These are phyloP conservation scores for Aquanectria penicillioides DNA, from an alignment of 2,329 filamentous ascomycete genomes.

Conservation along the genomic window DNA sequence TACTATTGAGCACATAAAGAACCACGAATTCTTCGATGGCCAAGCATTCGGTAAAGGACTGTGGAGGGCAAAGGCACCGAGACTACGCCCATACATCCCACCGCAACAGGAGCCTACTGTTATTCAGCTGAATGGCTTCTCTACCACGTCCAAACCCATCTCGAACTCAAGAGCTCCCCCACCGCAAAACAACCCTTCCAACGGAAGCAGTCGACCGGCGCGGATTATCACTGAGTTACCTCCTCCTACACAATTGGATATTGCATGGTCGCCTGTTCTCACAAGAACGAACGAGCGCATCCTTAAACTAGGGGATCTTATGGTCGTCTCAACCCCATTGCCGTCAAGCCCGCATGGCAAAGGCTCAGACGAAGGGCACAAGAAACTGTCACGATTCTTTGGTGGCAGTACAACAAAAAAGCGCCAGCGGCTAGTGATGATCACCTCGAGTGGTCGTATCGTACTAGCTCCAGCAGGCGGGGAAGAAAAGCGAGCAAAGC, in stretches of 20 bases:
- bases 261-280: constrained; percentile 97
- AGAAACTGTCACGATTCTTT: constrained; percentile 94
- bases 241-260: constrained; percentile 95
- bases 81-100: constrained; percentile 84
- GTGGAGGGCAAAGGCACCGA: constrained; percentile 91
- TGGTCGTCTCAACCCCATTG: constrained; percentile 82
- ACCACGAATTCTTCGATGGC: constrained; percentile 93
- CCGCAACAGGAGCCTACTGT: constrained; percentile 77
- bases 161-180: constrained; percentile 46
- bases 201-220: constrained; percentile 69
- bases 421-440: constrained; percentile 90
- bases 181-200: constrained; percentile 51
- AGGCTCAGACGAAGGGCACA: constrained; percentile 77
- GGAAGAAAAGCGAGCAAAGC: constrained; percentile 94
- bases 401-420: constrained; percentile 92
- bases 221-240: constrained; percentile 94
- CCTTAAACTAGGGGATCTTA: constrained; percentile 89
- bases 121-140: constrained; percentile 75
- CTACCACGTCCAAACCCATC: constrained; percentile 44
- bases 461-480: constrained; percentile 91
- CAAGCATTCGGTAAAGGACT: constrained; percentile 83
- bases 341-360: constrained; percentile 79
- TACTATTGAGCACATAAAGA: constrained; percentile 95
- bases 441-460: constrained; percentile 90
- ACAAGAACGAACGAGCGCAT: constrained; percentile 93